Evolutionary conservation across 352 stramenopile genomes (phyloP).

Genomic region (Vaucheria bursata): DNA sequence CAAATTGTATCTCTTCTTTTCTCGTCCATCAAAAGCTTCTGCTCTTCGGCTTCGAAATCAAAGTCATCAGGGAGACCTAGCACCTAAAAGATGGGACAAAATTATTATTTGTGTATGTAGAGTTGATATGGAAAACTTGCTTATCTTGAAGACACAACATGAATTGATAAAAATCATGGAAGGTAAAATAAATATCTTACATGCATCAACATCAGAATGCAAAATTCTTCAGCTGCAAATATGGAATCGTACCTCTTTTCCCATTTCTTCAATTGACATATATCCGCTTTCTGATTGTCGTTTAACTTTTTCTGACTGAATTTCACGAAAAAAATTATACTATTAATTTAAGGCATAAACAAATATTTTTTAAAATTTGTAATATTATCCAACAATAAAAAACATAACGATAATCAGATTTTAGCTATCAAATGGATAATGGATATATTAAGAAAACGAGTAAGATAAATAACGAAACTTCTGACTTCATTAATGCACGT

Average conservation of each 20-base stretch:
- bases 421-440: too few relatives aligned
- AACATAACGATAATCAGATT: too few relatives aligned
- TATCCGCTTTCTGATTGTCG: constrained; percentile 14
- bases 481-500: too few relatives aligned
- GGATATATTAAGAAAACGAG: too few relatives aligned
- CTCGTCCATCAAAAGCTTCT: constrained; percentile 24
- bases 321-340: constrained; percentile 1
- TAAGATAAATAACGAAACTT: too few relatives aligned
- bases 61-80: not conserved
- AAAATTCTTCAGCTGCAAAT: not conserved
- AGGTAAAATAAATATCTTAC: too few relatives aligned
- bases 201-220: not conserved
- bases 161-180: too few relatives aligned
- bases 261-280: constrained; percentile 11
- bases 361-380: not conserved
- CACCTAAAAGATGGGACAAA: not conserved
- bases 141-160: not conserved
- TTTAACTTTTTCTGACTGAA: not conserved
- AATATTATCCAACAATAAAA: not conserved
- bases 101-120: not conserved
- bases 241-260: not conserved
- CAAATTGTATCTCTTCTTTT: constrained; percentile 27
- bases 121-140: not conserved
- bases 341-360: too few relatives aligned
- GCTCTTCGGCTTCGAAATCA: constrained; percentile 16